Percentiles rank a stretch among this genome's conserved stretches.
Conservation (phyloP, 768 basidiomycete genomes). For the Termitomyces sp. region DNA sequence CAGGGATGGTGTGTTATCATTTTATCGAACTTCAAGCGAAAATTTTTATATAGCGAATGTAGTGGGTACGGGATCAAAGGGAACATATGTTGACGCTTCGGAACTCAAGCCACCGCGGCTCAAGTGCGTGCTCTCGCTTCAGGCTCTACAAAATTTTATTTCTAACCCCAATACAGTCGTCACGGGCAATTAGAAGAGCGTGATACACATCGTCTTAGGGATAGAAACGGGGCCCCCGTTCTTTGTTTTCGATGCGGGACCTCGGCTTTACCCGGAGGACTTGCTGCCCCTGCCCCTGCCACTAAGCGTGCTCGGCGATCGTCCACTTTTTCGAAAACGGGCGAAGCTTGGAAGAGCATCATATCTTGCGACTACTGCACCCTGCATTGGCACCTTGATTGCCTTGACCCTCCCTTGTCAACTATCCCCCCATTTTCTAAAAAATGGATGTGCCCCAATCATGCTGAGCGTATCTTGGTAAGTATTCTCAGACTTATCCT, state of each 20-base stretch:
- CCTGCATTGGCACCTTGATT: conserved; percentile 96
- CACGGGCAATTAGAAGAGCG: conserved; percentile 89
- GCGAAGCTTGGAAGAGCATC: conserved; percentile 69
- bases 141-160: not conserved
- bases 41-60: conserved; percentile 16
- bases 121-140: conserved; percentile 56
- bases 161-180: conserved; percentile 43
- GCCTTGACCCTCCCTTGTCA: conserved; percentile 85
- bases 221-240: conserved; percentile 79
- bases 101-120: conserved; percentile 73
- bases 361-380: conserved; percentile 94
- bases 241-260: conserved; percentile 89
- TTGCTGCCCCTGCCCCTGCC: conserved; percentile 50
- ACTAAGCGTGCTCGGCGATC: conserved; percentile 53
- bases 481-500: conserved; percentile 27
- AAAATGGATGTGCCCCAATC: conserved; percentile 99
- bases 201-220: conserved; percentile 82
- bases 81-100: conserved; percentile 79
- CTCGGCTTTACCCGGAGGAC: conserved; percentile 62
- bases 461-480: conserved; percentile 84
- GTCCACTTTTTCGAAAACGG: conserved; percentile 31
- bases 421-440: conserved; percentile 81
- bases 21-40: conserved; percentile 5
- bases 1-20: conserved; percentile 67
- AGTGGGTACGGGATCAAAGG: conserved; percentile 80